phyloP scores from a whole-genome alignment of 2,329 filamentous ascomycete species.

The Monosporascus sp. region DNA sequence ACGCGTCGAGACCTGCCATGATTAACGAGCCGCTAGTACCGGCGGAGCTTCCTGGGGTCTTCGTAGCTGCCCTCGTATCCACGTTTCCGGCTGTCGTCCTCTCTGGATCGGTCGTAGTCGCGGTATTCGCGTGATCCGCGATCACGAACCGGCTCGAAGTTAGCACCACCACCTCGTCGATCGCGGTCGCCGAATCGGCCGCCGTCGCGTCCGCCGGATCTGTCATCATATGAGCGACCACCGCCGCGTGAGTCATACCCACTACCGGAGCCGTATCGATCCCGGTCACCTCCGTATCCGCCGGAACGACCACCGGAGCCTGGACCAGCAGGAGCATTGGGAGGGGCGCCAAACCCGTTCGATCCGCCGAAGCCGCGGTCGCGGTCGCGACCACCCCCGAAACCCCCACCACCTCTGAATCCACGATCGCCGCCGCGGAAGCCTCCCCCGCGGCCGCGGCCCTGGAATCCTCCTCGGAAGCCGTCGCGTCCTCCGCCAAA shows the following conservation, averaged over 20 bases:
- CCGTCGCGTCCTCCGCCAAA: constrained; percentile 55
- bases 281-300: constrained; percentile 36
- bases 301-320: constrained; percentile 44
- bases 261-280: constrained; percentile 43
- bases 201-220: constrained; percentile 46
- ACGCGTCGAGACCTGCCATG: constrained; percentile 22
- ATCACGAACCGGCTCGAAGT: constrained; percentile 76
- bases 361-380: constrained; percentile 38
- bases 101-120: constrained; percentile 49
- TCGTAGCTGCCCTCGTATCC: constrained; percentile 77
- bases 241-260: constrained; percentile 51
- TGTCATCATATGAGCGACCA: constrained; percentile 58
- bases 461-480: constrained; percentile 48
- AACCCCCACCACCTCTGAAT: constrained; percentile 46
- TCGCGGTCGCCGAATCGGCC: constrained; percentile 28
- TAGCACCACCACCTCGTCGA: constrained; percentile 50
- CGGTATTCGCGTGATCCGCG: constrained; percentile 53
- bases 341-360: constrained; percentile 48
- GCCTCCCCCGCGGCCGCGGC: constrained; percentile 36
- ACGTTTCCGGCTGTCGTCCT: constrained; percentile 59
- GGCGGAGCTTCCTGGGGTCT: constrained; percentile 64
- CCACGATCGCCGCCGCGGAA: constrained; percentile 31
- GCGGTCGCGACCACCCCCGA: constrained; percentile 41
- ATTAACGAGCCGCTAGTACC: constrained; percentile 45
- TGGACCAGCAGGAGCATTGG: constrained; percentile 59